Evolutionary conservation across 1,284 basidiomycete species (phyloP), one percentile per base, ranked within the genome.

Genomic region (Malassezia cuniculi): DNA sequence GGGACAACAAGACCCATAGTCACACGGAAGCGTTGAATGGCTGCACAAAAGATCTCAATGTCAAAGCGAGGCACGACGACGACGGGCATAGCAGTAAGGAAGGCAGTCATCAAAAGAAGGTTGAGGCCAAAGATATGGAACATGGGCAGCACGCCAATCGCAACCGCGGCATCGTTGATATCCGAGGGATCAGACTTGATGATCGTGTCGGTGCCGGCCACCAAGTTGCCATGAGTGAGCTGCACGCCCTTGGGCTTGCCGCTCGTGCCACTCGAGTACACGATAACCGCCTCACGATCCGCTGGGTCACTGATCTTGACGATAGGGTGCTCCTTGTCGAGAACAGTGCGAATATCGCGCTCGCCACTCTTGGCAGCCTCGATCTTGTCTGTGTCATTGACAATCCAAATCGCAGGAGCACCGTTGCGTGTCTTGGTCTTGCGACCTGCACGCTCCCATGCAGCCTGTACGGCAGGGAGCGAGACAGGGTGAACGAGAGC

Each of bases 31-130:
- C 73, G 72, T 50, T 78, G 73, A 30, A 83, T 74, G 36, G 75
- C 72, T 21, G 71, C 71, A 60, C 81, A 80, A 53, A 84, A 85
- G 19, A 73, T 69, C 7, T 73, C 71, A 3, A 85, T 77, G 47
- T 86, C 79, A 63, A 85, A 89, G 12, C 75, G 75, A 0, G 77
- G 71, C 60, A 82, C 74, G 33, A 90, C 68, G 25, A 85, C 74
- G 3, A 79, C 71, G 0, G 80, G 75, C 0, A 74, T 66, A 1
- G 79, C 79, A 5, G 69, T 57, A 2, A 71, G 68, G 36, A 84
- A 64, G 0, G 80, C 77, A 44, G 77, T 75, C 31, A 78, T 73
- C 1, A 85, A 52, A 3, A 79, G 67, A 37, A 76, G 76, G 36
- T 72, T 41, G 72, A 76, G 75, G 37, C 27, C 48, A 36, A 62